phyloP scores from a whole-genome alignment of 768 basidiomycete species.

The Amanita pallidorosea region DNA sequence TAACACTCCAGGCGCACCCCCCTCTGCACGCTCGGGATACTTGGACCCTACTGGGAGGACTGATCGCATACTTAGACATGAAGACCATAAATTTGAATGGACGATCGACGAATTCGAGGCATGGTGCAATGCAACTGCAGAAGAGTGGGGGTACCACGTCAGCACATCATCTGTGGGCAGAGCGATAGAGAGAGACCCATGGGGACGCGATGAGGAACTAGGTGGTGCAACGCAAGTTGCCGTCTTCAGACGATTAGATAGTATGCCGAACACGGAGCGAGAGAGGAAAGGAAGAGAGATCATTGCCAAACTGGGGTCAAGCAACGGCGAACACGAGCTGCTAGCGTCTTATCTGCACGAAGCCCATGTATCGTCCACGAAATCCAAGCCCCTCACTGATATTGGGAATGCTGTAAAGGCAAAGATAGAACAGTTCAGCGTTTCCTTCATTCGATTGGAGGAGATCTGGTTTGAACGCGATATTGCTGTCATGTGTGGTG shows the following conservation, averaged over 20 bases:
- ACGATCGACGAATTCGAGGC: constrained; percentile 58
- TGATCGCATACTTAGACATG: constrained; percentile 63
- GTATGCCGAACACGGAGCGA: constrained; percentile 17
- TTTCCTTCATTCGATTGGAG: constrained; percentile 36
- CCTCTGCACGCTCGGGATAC: constrained; percentile 39
- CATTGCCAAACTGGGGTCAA: constrained; percentile 16
- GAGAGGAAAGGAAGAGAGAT: constrained; percentile 25
- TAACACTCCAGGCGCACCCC: constrained; percentile 37
- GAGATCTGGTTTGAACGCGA: constrained; percentile 40
- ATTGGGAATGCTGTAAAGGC: constrained; percentile 39
- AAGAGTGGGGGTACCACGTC: constrained; percentile 66
- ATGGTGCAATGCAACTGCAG: constrained; percentile 49
- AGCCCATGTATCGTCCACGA: constrained; percentile 36
- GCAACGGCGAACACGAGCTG: constrained; percentile 29
- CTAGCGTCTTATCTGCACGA: constrained; percentile 37
- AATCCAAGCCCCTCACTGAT: constrained; percentile 28
- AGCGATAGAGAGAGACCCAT: constrained; percentile 50
- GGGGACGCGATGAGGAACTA: constrained; percentile 55
- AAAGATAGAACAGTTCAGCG: constrained; percentile 44
- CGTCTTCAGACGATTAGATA: constrained; percentile 42
- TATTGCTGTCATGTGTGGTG: constrained; percentile 41
- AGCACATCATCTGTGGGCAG: constrained; percentile 49
- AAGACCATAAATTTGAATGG: constrained; percentile 89
- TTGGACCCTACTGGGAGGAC: constrained; percentile 73
- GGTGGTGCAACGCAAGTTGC: constrained; percentile 65